Conservation (phyloP, 371 early-diverging fungal genomes). For the Mycotypha africana region DNA sequence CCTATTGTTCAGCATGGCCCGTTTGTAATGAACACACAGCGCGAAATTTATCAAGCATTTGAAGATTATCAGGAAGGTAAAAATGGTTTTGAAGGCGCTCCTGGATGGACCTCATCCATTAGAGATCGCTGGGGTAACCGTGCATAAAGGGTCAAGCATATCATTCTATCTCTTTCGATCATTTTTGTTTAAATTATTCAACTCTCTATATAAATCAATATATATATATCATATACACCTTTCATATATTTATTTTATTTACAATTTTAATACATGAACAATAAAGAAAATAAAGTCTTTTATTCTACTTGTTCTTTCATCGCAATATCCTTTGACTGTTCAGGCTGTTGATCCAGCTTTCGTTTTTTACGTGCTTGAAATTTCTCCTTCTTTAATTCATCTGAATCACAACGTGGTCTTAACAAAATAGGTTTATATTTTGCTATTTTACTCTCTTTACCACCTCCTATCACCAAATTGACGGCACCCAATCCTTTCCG, state of each 20-base stretch:
- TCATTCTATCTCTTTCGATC: too few relatives aligned
- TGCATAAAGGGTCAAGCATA: too few relatives aligned
- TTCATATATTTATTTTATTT: too few relatives aligned
- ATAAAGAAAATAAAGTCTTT: too few relatives aligned
- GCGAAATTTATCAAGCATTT: conserved; percentile 52
- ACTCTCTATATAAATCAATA: too few relatives aligned
- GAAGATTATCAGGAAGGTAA: conserved; percentile 39
- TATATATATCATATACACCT: too few relatives aligned
- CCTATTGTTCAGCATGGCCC: conserved; percentile 58
- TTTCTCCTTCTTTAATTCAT: conserved; percentile 39
- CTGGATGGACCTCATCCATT: conserved; percentile 28
- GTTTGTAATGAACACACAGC: conserved; percentile 55
- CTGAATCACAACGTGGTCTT: conserved; percentile 37
- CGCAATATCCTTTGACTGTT: too few relatives aligned
- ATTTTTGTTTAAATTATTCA: too few relatives aligned
- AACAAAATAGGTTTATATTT: conserved; percentile 26
- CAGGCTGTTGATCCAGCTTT: conserved; percentile 18
- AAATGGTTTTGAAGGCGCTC: conserved; percentile 57
- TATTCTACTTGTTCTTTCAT: too few relatives aligned
- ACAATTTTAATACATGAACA: too few relatives aligned
- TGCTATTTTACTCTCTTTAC: conserved; percentile 18
- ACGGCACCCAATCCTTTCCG: too few relatives aligned
- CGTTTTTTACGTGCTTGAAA: conserved; percentile 33
- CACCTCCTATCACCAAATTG: conserved; percentile 32
- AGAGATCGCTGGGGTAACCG: conserved; percentile 11